Conservation (phyloP, 208 protist species). For the Spongospora subterranea region DNA sequence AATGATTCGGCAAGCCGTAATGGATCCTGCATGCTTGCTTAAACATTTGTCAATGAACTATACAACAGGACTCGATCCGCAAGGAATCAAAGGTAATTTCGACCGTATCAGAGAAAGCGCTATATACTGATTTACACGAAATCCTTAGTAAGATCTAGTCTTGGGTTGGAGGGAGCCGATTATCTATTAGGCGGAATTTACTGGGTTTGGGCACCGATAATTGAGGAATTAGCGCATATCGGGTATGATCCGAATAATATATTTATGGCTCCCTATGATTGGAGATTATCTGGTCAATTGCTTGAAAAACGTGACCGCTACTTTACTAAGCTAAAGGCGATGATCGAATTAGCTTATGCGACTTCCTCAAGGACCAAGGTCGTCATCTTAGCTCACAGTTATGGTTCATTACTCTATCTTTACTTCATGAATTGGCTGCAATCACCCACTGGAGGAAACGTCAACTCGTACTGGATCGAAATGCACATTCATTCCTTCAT, state of each 20-base stretch:
- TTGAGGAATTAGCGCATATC: constrained; percentile 41
- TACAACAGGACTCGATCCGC: constrained; percentile 46
- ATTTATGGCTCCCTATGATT: constrained; percentile 52
- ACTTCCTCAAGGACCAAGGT: background rate
- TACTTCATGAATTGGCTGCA: constrained; percentile 56
- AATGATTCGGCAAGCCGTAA: constrained; percentile 55
- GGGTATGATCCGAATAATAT: constrained; percentile 55
- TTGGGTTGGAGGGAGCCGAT: constrained; percentile 17
- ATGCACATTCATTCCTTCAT: constrained; percentile 47
- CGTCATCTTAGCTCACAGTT: constrained; percentile 46
- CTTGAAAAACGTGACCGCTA: constrained; percentile 50
- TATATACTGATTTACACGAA: background rate
- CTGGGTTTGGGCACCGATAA: constrained; percentile 42
- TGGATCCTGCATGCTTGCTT: constrained; percentile 17
- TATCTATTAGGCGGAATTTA: constrained; percentile 47
- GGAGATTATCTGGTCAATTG: background rate
- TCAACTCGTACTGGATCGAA: constrained; percentile 39
- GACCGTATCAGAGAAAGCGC: background rate
- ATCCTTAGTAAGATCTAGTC: background rate
- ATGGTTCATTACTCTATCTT: constrained; percentile 2
- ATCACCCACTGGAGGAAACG: background rate
- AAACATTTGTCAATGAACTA: constrained; percentile 54
- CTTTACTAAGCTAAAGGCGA: constrained; percentile 54
- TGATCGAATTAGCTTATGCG: constrained; percentile 23
- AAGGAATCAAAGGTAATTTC: constrained; percentile 46